Base-by-base conservation (phyloP, 2,329 filamentous ascomycete genomes). In the Verticillium isaacii region DNA sequence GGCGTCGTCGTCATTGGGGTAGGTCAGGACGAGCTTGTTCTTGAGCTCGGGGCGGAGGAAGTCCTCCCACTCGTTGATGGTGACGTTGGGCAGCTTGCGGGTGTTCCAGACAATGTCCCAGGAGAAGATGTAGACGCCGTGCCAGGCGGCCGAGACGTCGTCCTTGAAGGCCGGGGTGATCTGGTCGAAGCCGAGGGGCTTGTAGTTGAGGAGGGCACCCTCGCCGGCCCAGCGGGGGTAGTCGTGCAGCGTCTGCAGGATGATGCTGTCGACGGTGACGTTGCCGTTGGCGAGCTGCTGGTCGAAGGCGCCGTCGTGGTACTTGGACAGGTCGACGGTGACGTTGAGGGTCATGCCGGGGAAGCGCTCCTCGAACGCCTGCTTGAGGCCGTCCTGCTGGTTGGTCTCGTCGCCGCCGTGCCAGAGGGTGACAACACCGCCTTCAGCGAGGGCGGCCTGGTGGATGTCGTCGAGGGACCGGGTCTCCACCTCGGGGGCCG, bases 1-100 rank as follows among this genome's bases (percentile, higher is more conserved):
- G 0, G 83, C 83, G 60, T 85, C 83, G 34, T 86, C 83, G 50
- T 85, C 83, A 62, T 85, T 83, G 11, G 83, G 83, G 61, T 85
- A 85, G 0, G 81, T 84, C 14, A 85, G 69, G 1, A 80, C 79
- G 8, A 85, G 70, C 68, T 81, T 84, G 62, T 80, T 71, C 70
- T 85, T 85, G 70, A 78, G 83, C 61, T 80, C 76, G 0, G 82
- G 81, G 12, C 76, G 73, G 2, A 81, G 68, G 60, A 76, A 78
- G 61, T 83, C 79, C 0, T 71, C 64, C 57, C 74, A 85, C 6
- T 76, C 74, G 11, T 69, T 72, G 0, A 75, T 75, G 0, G 73
- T 62, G 25, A 68, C 66, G 25, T 72, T 68, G 0, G 59, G 61
- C 1, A 78, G 68, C 64, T 72, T 75, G 52, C 75, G 72, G 15